Conservation (phyloP, 139 green algal genomes). For the Chlorella vulgaris region DNA sequence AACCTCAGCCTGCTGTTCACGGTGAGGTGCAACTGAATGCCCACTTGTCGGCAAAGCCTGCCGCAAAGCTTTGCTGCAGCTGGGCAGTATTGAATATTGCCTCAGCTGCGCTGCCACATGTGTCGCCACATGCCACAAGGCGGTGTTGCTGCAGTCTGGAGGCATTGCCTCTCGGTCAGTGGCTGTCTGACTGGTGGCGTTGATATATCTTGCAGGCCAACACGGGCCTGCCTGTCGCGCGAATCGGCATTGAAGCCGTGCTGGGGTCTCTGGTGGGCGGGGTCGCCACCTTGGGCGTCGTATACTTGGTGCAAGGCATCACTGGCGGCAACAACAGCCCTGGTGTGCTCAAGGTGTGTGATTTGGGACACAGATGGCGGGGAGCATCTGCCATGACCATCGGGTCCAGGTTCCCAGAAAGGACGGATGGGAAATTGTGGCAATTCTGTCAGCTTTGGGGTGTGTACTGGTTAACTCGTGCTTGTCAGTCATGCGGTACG, state of each 20-base stretch:
- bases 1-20: slow-evolving; percentile 16
- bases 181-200: too few relatives aligned
- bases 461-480: too few relatives aligned
- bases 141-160: too few relatives aligned
- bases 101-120: not conserved
- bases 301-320: not conserved
- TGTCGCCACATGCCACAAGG: too few relatives aligned
- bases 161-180: too few relatives aligned
- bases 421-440: too few relatives aligned
- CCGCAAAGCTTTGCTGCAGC: not conserved
- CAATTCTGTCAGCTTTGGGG: too few relatives aligned
- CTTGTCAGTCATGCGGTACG: too few relatives aligned
- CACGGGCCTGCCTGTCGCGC: slow-evolving; percentile 4
- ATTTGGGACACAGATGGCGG: too few relatives aligned
- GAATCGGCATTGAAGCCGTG: slow-evolving; percentile 11
- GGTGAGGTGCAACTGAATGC: not conserved
- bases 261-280: not conserved
- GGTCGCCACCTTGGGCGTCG: not conserved
- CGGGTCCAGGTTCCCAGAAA: too few relatives aligned
- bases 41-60: not conserved
- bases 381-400: too few relatives aligned
- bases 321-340: not conserved
- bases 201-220: not conserved
- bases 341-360: slow-evolving; percentile 8
- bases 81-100: not conserved